Percentiles rank a stretch among this genome's conserved stretches.
Conservation (phyloP, 352 stramenopile genomes). For the Globisporangium uncinulatum region DNA sequence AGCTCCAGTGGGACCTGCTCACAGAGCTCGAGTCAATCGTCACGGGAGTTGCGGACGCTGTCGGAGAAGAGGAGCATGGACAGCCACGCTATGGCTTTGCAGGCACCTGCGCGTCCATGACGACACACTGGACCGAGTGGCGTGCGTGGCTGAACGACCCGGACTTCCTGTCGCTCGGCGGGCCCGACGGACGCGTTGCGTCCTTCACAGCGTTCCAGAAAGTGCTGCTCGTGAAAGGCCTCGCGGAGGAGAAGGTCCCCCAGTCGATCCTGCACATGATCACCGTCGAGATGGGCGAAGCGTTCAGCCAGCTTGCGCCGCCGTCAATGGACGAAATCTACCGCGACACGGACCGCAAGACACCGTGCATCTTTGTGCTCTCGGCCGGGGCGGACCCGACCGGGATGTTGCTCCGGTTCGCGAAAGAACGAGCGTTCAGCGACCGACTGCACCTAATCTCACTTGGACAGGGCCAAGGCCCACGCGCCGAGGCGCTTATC, state of each 20-base stretch:
- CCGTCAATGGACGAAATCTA: constrained; percentile 91
- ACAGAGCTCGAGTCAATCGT: constrained; percentile 63
- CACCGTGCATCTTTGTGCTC: constrained; percentile 93
- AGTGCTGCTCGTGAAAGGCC: constrained; percentile 38
- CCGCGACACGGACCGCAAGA: constrained; percentile 83
- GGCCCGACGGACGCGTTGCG: constrained; percentile 36
- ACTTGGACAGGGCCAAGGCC: constrained; percentile 91
- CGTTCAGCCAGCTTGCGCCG: constrained; percentile 86
- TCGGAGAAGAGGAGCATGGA: constrained; percentile 1
- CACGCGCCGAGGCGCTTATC: constrained; percentile 89
- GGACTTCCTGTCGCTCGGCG: constrained; percentile 32
- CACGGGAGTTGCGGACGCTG: constrained; percentile 18
- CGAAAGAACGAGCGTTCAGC: constrained; percentile 85
- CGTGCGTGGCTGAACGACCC: constrained; percentile 45
- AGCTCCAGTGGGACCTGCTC: constrained; percentile 81
- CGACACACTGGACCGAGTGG: constrained; percentile 53
- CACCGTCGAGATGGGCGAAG: constrained; percentile 64
- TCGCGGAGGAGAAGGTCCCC: constrained; percentile 73
- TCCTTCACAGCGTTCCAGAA: constrained; percentile 65
- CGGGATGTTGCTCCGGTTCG: constrained; percentile 90
- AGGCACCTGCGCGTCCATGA: constrained; percentile 63
- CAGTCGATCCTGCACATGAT: constrained; percentile 89
- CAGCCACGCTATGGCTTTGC: constrained; percentile 37
- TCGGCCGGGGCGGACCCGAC: constrained; percentile 92
- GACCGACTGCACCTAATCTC: constrained; percentile 90